These are phyloP conservation scores for Kodamaea laetipori DNA, from an alignment of 805 yeast species.

Conservation along the genomic window DNA sequence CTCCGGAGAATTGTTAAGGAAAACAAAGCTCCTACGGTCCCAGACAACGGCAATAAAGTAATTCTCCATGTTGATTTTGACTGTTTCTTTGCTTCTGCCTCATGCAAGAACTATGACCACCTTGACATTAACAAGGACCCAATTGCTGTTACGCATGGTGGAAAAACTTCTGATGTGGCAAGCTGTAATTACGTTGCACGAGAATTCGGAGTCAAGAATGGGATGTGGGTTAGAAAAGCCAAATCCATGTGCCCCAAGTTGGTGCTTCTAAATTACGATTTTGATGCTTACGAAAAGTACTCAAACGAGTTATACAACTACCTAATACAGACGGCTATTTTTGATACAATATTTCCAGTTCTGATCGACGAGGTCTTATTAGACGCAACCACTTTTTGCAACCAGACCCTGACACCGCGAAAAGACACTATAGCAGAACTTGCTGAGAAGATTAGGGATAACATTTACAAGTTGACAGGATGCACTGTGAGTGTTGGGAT, in stretches of 20 bases:
- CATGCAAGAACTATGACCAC: conserved; percentile 59
- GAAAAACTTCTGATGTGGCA: conserved; percentile 73
- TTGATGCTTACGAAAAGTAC: conserved; percentile 65
- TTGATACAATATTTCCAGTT: conserved; percentile 68
- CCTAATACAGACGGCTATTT: conserved; percentile 46
- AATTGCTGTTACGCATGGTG: conserved; percentile 67
- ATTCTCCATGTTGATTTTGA: conserved; percentile 90
- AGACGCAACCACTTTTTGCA: conserved; percentile 50
- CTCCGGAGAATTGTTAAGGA: conserved; percentile 46
- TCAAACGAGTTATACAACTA: conserved; percentile 68
- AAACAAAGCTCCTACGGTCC: conserved; percentile 9
- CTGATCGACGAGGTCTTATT: conserved; percentile 91
- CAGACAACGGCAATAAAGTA: conserved; percentile 20
- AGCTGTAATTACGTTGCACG: conserved; percentile 92
- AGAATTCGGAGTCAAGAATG: conserved; percentile 73
- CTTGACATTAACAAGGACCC: conserved; percentile 51
- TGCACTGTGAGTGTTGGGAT: conserved; percentile 82
- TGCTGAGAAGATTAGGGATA: conserved; percentile 38
- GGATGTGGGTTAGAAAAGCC: conserved; percentile 86
- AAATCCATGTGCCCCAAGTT: conserved; percentile 64
- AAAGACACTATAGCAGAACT: conserved; percentile 21
- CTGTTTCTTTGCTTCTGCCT: conserved; percentile 89
- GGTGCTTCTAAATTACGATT: conserved; percentile 68
- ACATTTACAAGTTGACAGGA: conserved; percentile 46
- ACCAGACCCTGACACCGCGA: conserved; percentile 10